Base-by-base conservation (phyloP, 352 stramenopile genomes). In the Pythium oligandrum region DNA sequence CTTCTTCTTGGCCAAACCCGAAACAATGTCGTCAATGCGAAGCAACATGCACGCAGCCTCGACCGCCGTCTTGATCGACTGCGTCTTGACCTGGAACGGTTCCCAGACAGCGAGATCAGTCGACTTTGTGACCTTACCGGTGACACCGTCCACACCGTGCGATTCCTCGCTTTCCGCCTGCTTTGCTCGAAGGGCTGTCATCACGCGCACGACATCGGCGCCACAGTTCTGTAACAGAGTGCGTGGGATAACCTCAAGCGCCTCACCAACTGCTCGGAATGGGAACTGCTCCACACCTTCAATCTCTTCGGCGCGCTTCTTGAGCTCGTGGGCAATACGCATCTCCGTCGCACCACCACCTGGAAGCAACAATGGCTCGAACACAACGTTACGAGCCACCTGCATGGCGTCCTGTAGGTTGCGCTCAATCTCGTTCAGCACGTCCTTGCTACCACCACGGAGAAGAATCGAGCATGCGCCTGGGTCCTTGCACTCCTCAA, bases 21-120 rank as follows among this genome's bases (percentile, higher is more conserved):
- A 99, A 35, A 99, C 97, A 70, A 99, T 99, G 74, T 99, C 98
- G 75, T 99, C 98, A 73, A 99, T 99, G 57, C 98, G 93, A 59
- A 96, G 70, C 57, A 98, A 78, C 80, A 99, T 98, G 70, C 94
- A 99, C 44, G 96, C 94, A 57, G 93, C 96, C 70, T 99, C 98
- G 59, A 99, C 95, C 10, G 97, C 96, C 40, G 97, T 99, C 82
- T 99, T 99, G 78, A 99, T 98, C 31, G 97, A 98, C 88, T 99
- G 97, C 44, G 97, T 98, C 80, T 99, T 99, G 58, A 99, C 97
- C 70, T 96, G 85, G 70, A 98, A 99, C n/a, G 97, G 96, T 66
- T 99, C 98, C 96, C 96, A 99, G 58, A 99, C 95, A 48, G 92
- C 96, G 50, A 98, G 83, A 56, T 98, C 78, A 63, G 94, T 82